Evolutionary conservation across 805 yeast genomes (phyloP).

Genomic region (Candida dajiaensis): DNA sequence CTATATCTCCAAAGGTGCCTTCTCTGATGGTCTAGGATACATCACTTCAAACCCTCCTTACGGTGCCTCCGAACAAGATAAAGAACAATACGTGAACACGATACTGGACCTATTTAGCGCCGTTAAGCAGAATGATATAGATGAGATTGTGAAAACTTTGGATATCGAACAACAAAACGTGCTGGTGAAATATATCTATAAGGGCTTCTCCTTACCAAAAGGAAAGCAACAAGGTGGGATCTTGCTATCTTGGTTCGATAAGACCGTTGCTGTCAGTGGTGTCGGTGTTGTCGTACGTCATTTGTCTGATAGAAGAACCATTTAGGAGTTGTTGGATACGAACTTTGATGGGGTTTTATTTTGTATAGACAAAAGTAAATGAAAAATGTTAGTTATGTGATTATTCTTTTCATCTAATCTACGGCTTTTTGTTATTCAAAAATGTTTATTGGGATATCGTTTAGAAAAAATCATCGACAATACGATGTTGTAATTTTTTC

Average conservation of each 20-base stretch:
- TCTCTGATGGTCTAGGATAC: slow-evolving; percentile 55
- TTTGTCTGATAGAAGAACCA: slow-evolving; percentile 78
- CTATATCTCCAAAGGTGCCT: slow-evolving; percentile 65
- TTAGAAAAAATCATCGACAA: slow-evolving; percentile 13
- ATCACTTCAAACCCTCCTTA: slow-evolving; percentile 78
- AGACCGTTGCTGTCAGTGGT: slow-evolving; percentile 77
- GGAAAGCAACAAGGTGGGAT: slow-evolving; percentile 86
- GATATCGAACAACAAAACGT: slow-evolving; percentile 63
- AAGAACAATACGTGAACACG: slow-evolving; percentile 41
- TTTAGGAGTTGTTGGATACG: slow-evolving; percentile 29
- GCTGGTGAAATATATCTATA: slow-evolving; percentile 78
- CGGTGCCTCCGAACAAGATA: slow-evolving; percentile 58
- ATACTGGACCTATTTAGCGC: slow-evolving; percentile 70
- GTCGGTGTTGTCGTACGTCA: slow-evolving; percentile 85
- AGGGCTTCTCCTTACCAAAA: slow-evolving; percentile 70
- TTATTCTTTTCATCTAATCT: too few relatives aligned
- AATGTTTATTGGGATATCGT: background rate
- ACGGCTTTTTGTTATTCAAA: background rate
- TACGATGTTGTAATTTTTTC: slow-evolving; percentile 10
- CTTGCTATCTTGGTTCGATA: slow-evolving; percentile 87
- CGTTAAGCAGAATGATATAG: slow-evolving; percentile 62
- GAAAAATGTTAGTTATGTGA: background rate
- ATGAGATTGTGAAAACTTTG: slow-evolving; percentile 53
- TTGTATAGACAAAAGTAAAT: too few relatives aligned
- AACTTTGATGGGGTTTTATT: too few relatives aligned